phyloP scores from a whole-genome alignment of 75 land plant species.

The Adiantum capillusveneris region DNA sequence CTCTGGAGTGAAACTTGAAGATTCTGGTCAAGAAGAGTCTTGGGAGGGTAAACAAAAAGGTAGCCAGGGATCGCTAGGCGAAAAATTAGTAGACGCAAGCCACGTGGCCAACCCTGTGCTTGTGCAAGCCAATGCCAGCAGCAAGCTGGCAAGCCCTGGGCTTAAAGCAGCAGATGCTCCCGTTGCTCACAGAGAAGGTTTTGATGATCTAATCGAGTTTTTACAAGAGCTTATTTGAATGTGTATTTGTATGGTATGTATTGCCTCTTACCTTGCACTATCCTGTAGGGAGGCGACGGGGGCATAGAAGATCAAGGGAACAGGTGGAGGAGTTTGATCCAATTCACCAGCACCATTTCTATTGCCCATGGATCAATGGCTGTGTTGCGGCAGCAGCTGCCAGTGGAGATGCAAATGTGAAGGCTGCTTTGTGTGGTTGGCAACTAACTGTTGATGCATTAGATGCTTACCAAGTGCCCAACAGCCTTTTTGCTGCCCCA shows the following conservation, averaged over 20 bases:
- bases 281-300: not conserved
- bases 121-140: not conserved
- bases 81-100: not conserved
- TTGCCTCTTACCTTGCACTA: too few relatives aligned
- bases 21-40: constrained; percentile 62
- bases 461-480: constrained; percentile 47
- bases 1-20: constrained; percentile 58
- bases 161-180: not conserved
- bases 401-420: constrained; percentile 19
- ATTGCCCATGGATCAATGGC: constrained; percentile 93
- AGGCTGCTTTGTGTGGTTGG: constrained; percentile 70
- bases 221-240: not conserved
- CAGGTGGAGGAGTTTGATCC: constrained; percentile 67
- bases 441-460: constrained; percentile 81
- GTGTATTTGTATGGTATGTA: too few relatives aligned
- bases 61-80: constrained; percentile 10
- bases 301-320: constrained; percentile 1
- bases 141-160: not conserved
- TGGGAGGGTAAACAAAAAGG: constrained; percentile 68
- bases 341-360: constrained; percentile 58
- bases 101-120: not conserved
- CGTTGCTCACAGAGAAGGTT: not conserved
- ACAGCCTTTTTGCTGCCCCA: constrained; percentile 33
- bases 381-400: constrained; percentile 83
- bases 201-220: not conserved